Evolutionary conservation across 2,329 filamentous ascomycete genomes (phyloP).

Genomic region (Thielaviopsis euricoi): DNA sequence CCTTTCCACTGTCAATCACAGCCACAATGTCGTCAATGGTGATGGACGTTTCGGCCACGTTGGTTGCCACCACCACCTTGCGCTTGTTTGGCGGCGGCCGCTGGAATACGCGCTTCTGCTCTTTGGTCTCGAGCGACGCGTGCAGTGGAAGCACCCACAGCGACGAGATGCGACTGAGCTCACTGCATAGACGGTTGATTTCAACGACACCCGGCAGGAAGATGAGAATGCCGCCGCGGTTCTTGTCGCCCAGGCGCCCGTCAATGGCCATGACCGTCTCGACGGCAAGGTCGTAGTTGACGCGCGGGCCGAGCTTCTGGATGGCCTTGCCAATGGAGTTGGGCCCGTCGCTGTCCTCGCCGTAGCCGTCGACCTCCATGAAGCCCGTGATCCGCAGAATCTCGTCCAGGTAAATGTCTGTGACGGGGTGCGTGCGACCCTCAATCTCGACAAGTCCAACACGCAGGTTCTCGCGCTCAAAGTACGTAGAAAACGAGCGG

Average conservation of each 20-base stretch:
- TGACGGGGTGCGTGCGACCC: constrained; percentile 76
- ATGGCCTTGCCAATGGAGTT: constrained; percentile 49
- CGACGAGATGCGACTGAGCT: constrained; percentile 42
- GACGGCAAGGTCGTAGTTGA: constrained; percentile 80
- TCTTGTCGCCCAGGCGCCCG: constrained; percentile 50
- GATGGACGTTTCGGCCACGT: constrained; percentile 95
- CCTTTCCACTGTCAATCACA: constrained; percentile 85
- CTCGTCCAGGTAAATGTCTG: constrained; percentile 82
- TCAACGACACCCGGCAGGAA: constrained; percentile 87
- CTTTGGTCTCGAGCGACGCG: constrained; percentile 73
- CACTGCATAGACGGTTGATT: constrained; percentile 65
- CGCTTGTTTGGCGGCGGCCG: constrained; percentile 61
- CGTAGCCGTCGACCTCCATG: constrained; percentile 29
- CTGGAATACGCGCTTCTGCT: constrained; percentile 77
- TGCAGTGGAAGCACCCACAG: constrained; percentile 77
- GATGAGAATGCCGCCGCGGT: constrained; percentile 72
- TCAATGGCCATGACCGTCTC: constrained; percentile 73
- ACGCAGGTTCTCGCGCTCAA: constrained; percentile 45
- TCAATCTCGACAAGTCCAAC: constrained; percentile 77
- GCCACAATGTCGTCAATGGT: constrained; percentile 96
- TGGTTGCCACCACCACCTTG: constrained; percentile 88
- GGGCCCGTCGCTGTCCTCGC: neutral
- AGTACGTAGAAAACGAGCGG: constrained; percentile 69
- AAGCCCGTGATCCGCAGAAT: constrained; percentile 68
- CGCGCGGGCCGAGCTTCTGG: constrained; percentile 58